Evolutionary conservation across 768 basidiomycete species (phyloP), one percentile per base, ranked within the genome.

Genomic region (Strobilomyces confusus): DNA sequence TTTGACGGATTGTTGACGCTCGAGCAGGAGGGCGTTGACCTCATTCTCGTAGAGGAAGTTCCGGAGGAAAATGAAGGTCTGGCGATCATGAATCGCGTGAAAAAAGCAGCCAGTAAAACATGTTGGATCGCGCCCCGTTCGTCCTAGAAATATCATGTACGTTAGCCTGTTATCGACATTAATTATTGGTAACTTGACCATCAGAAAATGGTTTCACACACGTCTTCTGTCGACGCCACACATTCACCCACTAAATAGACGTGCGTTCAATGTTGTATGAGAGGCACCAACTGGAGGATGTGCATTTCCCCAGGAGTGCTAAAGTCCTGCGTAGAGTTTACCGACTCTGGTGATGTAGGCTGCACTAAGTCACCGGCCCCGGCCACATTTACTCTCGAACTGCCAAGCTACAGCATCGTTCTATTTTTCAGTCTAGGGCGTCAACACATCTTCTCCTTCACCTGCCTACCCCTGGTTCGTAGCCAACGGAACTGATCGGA

Each of bases 1-100:
- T 98, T 98, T 63, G 88, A 93, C 57, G 95, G 92, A 0, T 70
- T 98, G 48, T 76, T 97, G 40, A 80, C 85, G 2, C 73, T 98
- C 33, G 95, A 98, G 55, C 73, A 66, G 23, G 75, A 79, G 46
- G 87, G 86, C 5, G 92, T 92, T 3, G 85, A 92, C 63, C 63
- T 84, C 48, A 95, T 98, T 58, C 67, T 95, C 13, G 80, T 95
- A 51, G 94, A 98, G 69, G 92, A 87, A 56, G 77, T 95, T 9
- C 71, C 76, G 36, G 92, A 97, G 69, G 80, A 79, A 26, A 79
- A 82, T 33, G 87, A 97, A 63, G 95, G 95, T 0, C 71, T 97
- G 26, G 95, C 95, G 7, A 81, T 98, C 26, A 98, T 97, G 92
- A 97, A 98, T 68, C 80, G 95, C 17, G 83, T 94, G 23, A 80